These are phyloP conservation scores for Phialemonium atrogriseum DNA, from an alignment of 2,329 filamentous ascomycete genomes.

Conservation along the genomic window DNA sequence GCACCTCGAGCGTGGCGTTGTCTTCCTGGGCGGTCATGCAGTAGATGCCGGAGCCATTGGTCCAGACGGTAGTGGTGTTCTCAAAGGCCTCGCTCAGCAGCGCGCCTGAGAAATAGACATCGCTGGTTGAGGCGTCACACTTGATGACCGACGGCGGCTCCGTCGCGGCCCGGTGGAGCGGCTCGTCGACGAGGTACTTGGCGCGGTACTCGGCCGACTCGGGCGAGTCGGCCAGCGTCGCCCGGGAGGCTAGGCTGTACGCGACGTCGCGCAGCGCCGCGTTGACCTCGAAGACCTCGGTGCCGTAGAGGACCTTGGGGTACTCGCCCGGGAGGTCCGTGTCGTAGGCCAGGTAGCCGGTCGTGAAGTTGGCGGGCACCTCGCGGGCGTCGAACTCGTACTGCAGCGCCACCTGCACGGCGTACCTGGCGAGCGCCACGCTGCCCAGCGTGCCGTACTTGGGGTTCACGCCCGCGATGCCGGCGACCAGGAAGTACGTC, in stretches of 20 bases:
- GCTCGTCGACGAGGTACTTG: constrained; percentile 36
- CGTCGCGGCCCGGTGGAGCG: constrained; percentile 32
- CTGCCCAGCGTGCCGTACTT: constrained; percentile 55
- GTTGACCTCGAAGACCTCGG: constrained; percentile 62
- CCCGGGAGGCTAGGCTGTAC: constrained; percentile 39
- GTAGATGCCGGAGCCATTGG: constrained; percentile 59
- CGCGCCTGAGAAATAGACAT: constrained; percentile 62
- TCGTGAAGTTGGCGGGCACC: constrained; percentile 54
- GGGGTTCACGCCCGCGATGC: constrained; percentile 69
- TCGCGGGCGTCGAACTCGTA: constrained; percentile 68
- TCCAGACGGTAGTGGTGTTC: constrained; percentile 54
- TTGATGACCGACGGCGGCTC: constrained; percentile 46
- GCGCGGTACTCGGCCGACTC: constrained; percentile 44
- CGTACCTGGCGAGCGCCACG: constrained; percentile 60
- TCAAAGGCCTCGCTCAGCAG: constrained; percentile 56
- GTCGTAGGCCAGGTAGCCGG: constrained; percentile 62
- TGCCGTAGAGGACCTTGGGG: constrained; percentile 54
- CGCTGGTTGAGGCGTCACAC: constrained; percentile 62
- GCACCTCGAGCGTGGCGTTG: constrained; percentile 58
- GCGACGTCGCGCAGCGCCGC: constrained; percentile 46
- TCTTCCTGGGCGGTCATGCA: constrained; percentile 69
- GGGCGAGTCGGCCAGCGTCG: constrained; percentile 42
- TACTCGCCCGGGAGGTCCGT: constrained; percentile 45
- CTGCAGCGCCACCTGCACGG: constrained; percentile 66
- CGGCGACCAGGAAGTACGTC: constrained; percentile 65